These are phyloP conservation scores for Alternaria brassicae DNA, from an alignment of 2,329 filamentous ascomycete genomes.

Conservation along the genomic window DNA sequence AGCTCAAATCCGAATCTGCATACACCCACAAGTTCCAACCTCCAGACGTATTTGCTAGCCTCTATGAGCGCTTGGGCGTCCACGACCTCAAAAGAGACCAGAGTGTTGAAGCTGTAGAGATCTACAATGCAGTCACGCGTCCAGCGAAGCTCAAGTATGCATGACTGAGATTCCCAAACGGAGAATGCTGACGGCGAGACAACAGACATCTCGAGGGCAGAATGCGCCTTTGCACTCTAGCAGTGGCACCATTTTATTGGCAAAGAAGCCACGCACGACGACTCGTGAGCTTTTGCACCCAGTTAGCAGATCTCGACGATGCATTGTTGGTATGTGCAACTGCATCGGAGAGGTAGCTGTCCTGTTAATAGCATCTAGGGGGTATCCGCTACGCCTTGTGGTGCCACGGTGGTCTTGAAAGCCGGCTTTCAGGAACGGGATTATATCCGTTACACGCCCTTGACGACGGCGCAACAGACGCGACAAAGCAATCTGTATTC, in stretches of 20 bases:
- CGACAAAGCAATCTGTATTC: neutral
- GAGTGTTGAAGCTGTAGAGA: constrained; percentile 21
- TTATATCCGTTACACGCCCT: constrained; percentile 25
- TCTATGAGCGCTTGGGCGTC: neutral
- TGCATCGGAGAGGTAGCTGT: neutral
- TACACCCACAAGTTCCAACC: constrained; percentile 29
- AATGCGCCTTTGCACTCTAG: constrained; percentile 32
- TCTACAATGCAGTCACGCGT: constrained; percentile 30
- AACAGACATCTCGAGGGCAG: constrained; percentile 18
- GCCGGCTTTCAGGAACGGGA: constrained; percentile 39
- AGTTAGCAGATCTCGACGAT: constrained; percentile 35
- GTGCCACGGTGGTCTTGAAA: constrained; percentile 30
- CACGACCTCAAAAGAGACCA: constrained; percentile 26
- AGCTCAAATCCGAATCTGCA: constrained; percentile 29
- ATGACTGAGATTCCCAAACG: neutral
- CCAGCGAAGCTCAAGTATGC: constrained; percentile 34
- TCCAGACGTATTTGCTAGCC: constrained; percentile 24
- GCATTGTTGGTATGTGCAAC: constrained; percentile 23
- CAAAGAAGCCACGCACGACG: constrained; percentile 34
- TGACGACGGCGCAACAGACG: neutral
- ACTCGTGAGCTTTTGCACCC: constrained; percentile 34
- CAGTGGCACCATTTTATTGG: constrained; percentile 38
- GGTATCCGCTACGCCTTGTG: constrained; percentile 36
- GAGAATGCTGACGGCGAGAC: constrained; percentile 2
- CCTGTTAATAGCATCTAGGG: constrained; percentile 18